phyloP scores from a whole-genome alignment of 805 yeast species.

The Tetrapisispora iriomotensis region DNA sequence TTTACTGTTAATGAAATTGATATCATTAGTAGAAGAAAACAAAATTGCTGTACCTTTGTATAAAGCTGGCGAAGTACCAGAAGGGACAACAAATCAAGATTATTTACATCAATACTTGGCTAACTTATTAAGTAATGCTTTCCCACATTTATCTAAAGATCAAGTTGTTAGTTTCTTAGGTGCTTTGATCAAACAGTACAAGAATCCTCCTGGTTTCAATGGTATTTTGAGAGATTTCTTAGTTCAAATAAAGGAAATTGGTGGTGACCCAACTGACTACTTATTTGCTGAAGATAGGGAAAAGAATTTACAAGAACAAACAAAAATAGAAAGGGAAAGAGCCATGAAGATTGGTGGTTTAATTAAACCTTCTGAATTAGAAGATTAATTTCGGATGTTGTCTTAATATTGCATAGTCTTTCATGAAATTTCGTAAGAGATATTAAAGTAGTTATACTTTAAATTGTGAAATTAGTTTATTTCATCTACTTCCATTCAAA shows the following conservation, averaged over 20 bases:
- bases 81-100: constrained; percentile 71
- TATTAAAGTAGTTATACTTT: no score
- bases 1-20: constrained; percentile 70
- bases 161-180: constrained; percentile 76
- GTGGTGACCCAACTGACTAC: constrained; percentile 93
- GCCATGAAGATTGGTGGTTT: constrained; percentile 88
- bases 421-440: no score
- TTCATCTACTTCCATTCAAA: background rate
- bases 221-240: constrained; percentile 88
- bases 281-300: constrained; percentile 90
- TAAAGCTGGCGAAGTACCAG: constrained; percentile 68
- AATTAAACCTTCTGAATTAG: constrained; percentile 89
- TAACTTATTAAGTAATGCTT: constrained; percentile 75
- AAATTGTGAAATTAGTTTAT: background rate
- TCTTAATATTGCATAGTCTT: background rate
- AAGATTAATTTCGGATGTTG: constrained; percentile 40
- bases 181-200: constrained; percentile 65
- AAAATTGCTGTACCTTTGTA: constrained; percentile 72
- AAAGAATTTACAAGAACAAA: constrained; percentile 59
- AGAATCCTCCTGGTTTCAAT: constrained; percentile 65
- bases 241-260: constrained; percentile 90
- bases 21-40: constrained; percentile 70
- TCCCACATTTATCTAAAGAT: constrained; percentile 77
- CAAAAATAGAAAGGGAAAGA: constrained; percentile 60
- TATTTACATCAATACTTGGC: constrained; percentile 75